These are phyloP conservation scores for Miscanthus lutarioriparius DNA, from an alignment of 176 grass and related monocot genomes.

Conservation along the genomic window DNA sequence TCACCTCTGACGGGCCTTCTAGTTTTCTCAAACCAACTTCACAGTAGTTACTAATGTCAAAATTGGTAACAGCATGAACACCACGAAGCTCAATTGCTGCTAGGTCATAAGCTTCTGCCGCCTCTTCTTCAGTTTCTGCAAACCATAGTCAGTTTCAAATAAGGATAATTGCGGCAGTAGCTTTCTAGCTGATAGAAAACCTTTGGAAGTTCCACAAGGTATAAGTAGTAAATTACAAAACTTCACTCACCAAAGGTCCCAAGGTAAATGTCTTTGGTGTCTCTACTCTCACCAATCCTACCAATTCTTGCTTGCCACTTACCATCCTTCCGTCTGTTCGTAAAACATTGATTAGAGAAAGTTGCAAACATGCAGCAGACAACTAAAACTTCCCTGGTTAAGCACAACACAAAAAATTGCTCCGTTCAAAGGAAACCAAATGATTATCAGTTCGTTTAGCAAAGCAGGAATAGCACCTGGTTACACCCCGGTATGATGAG, in stretches of 20 bases:
- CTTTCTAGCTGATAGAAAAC: neutral
- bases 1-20: slow-evolving; percentile 36
- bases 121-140: slow-evolving; percentile 91
- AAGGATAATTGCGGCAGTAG: neutral
- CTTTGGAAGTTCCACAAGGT: slow-evolving; percentile 5
- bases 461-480: slow-evolving; percentile 59
- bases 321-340: slow-evolving; percentile 79
- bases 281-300: slow-evolving; percentile 83
- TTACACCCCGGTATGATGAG: slow-evolving; percentile 84
- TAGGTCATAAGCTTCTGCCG: slow-evolving; percentile 92
- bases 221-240: slow-evolving; percentile 4
- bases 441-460: slow-evolving; percentile 12
- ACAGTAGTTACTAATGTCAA: slow-evolving; percentile 77
- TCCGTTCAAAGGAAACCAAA: neutral
- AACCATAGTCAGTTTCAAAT: neutral
- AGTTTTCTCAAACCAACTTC: slow-evolving; percentile 53
- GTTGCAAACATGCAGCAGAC: slow-evolving; percentile 19
- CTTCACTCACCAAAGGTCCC: slow-evolving; percentile 80
- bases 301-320: slow-evolving; percentile 98
- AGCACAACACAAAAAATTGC: neutral
- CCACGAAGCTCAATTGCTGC: slow-evolving; percentile 92
- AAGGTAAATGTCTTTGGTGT: slow-evolving; percentile 97
- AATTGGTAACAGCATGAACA: slow-evolving; percentile 84
- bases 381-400: slow-evolving; percentile 12
- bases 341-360: slow-evolving; percentile 30